phyloP scores from a whole-genome alignment of 225 moss, liverwort and hornwort species.

The Anthoceros angustus region DNA sequence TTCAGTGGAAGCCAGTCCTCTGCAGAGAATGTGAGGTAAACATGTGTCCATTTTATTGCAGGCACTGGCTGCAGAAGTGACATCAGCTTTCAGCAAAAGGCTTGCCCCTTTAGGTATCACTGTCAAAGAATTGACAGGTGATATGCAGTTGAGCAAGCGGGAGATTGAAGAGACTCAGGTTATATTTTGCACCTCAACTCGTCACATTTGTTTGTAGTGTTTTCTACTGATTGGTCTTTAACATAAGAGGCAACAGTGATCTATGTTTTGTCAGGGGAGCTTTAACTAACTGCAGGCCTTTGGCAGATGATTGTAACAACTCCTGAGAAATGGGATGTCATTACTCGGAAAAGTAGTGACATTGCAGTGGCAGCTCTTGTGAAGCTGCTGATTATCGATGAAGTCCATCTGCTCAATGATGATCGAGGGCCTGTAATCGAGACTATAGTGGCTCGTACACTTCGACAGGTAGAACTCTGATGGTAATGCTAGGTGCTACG shows the following conservation, averaged over 20 bases:
- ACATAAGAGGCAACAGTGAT: neutral
- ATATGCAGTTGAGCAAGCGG: conserved; percentile 96
- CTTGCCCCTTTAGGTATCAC: conserved; percentile 61
- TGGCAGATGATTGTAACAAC: conserved; percentile 94
- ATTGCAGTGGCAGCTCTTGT: conserved; percentile 87
- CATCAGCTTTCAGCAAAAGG: conserved; percentile 74
- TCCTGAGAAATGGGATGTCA: conserved; percentile 99
- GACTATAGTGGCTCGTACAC: conserved; percentile 89
- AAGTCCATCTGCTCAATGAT: conserved; percentile 94
- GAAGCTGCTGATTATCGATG: conserved; percentile 92
- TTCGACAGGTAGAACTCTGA: conserved; percentile 56
- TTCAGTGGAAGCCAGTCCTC: neutral
- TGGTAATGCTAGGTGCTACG: neutral
- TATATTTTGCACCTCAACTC: conserved; percentile 4
- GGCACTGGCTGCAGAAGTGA: conserved; percentile 99
- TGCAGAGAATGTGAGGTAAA: no score
- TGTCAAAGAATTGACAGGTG: conserved; percentile 94
- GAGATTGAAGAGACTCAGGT: conserved; percentile 99
- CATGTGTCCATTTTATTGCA: conserved; percentile 6
- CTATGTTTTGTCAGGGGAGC: neutral
- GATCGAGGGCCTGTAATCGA: conserved; percentile 98
- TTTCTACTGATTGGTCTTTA: neutral
- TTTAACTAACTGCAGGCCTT: neutral
- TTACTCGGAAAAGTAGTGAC: conserved; percentile 92
- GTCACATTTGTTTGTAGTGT: conserved; percentile 4